These are phyloP conservation scores for Globisporangium abappressorium DNA, from an alignment of 352 stramenopile genomes.

Conservation along the genomic window DNA sequence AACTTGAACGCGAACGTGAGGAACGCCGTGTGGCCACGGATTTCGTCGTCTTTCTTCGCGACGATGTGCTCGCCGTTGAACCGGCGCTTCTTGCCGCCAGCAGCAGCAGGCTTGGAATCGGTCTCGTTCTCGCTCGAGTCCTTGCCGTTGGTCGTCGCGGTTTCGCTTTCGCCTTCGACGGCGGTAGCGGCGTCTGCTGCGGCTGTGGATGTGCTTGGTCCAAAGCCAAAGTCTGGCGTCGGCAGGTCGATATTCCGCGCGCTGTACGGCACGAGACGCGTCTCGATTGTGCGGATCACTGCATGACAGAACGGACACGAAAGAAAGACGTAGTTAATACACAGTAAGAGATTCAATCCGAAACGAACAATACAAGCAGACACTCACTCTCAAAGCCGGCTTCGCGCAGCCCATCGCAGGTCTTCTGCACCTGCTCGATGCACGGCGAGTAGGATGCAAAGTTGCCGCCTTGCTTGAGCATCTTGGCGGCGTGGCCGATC, in stretches of 20 bases:
- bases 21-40: conserved; percentile 84
- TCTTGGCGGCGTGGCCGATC: conserved; percentile 89
- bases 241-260: conserved; percentile 63
- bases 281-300: conserved; percentile 92
- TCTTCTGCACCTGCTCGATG: conserved; percentile 98
- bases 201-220: conserved; percentile 16
- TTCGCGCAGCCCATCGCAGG: conserved; percentile 62
- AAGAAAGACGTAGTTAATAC: conserved; percentile 8
- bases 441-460: conserved; percentile 98
- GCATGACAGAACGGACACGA: conserved; percentile 1
- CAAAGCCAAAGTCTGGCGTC: conserved; percentile 62
- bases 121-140: conserved; percentile 21
- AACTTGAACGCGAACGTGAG: conserved; percentile 87
- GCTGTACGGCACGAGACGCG: conserved; percentile 86
- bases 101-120: not conserved
- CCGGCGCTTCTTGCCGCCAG: conserved; percentile 43
- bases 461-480: conserved; percentile 90
- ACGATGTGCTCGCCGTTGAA: conserved; percentile 63
- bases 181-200: conserved; percentile 11
- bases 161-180: conserved; percentile 16
- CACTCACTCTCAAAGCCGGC: conserved; percentile 75
- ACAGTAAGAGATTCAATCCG: not conserved
- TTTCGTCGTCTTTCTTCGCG: conserved; percentile 85
- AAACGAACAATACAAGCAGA: not conserved
- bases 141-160: conserved; percentile 12